A percentile compares a stretch with the other conserved stretches of the same genome.
These are phyloP conservation scores for Fusarium oxysporum DNA, from an alignment of 2,329 filamentous ascomycete genomes.

Conservation along the genomic window DNA sequence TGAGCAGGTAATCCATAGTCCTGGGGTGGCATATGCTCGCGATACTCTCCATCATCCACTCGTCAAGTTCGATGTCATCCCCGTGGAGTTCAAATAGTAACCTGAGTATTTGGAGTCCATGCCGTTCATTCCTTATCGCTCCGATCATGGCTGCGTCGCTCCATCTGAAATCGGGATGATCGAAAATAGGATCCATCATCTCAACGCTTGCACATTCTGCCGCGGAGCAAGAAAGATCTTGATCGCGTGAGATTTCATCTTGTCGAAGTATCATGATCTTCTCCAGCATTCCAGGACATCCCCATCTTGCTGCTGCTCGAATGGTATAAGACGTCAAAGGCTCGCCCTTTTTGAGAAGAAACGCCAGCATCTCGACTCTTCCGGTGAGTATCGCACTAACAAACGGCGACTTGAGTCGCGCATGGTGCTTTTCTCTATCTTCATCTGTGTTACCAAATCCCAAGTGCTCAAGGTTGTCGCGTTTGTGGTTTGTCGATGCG, in stretches of 20 bases:
- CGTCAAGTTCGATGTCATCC: constrained; percentile 9
- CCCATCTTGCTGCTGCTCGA: constrained; percentile 24
- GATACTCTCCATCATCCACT: constrained; percentile 32
- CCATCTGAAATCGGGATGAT: constrained; percentile 18
- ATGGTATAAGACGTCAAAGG: constrained; percentile 23
- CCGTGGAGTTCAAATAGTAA: constrained; percentile 18
- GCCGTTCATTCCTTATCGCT: constrained; percentile 16
- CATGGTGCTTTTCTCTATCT: constrained; percentile 28
- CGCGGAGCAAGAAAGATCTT: constrained; percentile 23
- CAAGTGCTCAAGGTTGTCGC: constrained; percentile 9
- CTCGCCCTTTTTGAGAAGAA: constrained; percentile 25
- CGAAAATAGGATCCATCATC: constrained; percentile 21
- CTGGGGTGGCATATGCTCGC: constrained; percentile 18
- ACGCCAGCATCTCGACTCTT: constrained; percentile 26
- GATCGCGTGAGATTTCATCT: constrained; percentile 24
- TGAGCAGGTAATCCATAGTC: constrained; percentile 25
- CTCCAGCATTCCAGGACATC: constrained; percentile 15
- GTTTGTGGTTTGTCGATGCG: constrained; percentile 4
- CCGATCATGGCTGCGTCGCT: constrained; percentile 24
- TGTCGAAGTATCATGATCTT: constrained; percentile 23
- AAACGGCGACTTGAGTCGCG: constrained; percentile 22
- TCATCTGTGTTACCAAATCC: constrained; percentile 25
- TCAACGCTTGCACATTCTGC: constrained; percentile 17
- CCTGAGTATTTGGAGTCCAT: constrained; percentile 15
- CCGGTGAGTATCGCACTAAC: constrained; percentile 24